These are phyloP conservation scores for Oehlia diaphana DNA, from an alignment of 192 early-diverging fungal species.

Conservation along the genomic window DNA sequence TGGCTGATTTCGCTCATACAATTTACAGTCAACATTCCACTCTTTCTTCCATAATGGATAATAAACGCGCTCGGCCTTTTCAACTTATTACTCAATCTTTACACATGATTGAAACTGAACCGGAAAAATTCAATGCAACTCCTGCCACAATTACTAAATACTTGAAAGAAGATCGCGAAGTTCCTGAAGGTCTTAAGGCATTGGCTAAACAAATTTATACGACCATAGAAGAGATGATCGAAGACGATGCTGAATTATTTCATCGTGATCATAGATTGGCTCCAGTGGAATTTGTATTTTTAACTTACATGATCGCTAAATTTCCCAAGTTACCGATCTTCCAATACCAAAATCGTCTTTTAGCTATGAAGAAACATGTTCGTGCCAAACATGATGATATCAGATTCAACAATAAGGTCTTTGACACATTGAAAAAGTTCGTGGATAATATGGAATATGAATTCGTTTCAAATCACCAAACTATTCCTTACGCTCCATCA, in stretches of 20 bases:
- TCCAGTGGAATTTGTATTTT: conserved; percentile 27
- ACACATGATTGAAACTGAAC: conserved; percentile 26
- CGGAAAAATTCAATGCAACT: conserved; percentile 23
- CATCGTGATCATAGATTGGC: conserved; percentile 27
- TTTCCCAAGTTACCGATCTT: conserved; percentile 17
- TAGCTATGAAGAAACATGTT: conserved; percentile 24
- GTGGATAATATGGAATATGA: conserved; percentile 24
- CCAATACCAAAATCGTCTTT: conserved; percentile 27
- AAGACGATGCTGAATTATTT: conserved; percentile 25
- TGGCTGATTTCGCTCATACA: conserved; percentile 27
- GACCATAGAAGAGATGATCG: conserved; percentile 21
- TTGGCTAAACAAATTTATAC: conserved; percentile 10
- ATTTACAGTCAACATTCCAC: conserved; percentile 15
- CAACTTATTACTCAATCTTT: conserved; percentile 31
- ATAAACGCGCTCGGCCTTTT: conserved; percentile 23
- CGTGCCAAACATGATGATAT: conserved; percentile 26
- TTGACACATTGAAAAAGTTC: conserved; percentile 22
- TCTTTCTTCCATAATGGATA: conserved; percentile 21
- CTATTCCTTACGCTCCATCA: neutral
- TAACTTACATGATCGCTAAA: conserved; percentile 23
- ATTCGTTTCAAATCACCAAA: neutral
- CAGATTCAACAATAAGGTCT: conserved; percentile 24
- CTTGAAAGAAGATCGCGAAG: conserved; percentile 25
- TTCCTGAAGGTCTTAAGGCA: neutral
- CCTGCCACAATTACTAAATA: conserved; percentile 20